Evolutionary conservation across 2,329 filamentous ascomycete species (phyloP).

Genomic region (Trichophyton schoenleinii): DNA sequence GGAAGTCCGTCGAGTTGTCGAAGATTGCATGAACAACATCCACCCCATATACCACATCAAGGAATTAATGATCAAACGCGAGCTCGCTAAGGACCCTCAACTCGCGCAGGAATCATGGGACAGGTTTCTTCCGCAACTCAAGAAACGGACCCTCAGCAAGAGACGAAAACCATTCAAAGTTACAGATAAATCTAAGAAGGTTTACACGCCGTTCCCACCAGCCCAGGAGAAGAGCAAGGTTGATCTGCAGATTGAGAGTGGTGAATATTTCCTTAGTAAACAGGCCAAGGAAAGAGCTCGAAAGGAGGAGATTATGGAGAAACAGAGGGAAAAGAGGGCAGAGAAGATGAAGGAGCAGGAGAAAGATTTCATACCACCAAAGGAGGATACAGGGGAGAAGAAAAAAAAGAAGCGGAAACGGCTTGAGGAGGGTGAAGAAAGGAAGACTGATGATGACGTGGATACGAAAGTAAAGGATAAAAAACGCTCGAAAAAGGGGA

Average conservation of each 20-base stretch:
- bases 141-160: constrained; percentile 80
- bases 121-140: constrained; percentile 92
- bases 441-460: constrained; percentile 10
- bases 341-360: constrained; percentile 77
- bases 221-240: constrained; percentile 98
- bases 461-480: constrained; percentile 36
- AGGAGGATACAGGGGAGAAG: constrained; percentile 52
- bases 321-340: constrained; percentile 75
- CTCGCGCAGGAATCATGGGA: constrained; percentile 87
- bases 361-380: constrained; percentile 75
- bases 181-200: constrained; percentile 85
- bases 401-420: constrained; percentile 30
- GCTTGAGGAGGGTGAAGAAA: constrained; percentile 10
- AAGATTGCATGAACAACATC: constrained; percentile 94
- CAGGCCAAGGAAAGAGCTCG: constrained; percentile 76
- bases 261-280: constrained; percentile 92
- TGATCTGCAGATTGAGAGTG: constrained; percentile 91
- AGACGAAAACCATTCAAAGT: constrained; percentile 71
- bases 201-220: constrained; percentile 93
- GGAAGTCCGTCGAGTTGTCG: constrained; percentile 75
- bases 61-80: constrained; percentile 85
- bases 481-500: constrained; percentile 16
- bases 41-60: constrained; percentile 90
- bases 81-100: constrained; percentile 78
- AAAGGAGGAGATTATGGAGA: constrained; percentile 68